Conservation (phyloP, 805 yeast species). For the Metschnikowia kunwiensis region DNA sequence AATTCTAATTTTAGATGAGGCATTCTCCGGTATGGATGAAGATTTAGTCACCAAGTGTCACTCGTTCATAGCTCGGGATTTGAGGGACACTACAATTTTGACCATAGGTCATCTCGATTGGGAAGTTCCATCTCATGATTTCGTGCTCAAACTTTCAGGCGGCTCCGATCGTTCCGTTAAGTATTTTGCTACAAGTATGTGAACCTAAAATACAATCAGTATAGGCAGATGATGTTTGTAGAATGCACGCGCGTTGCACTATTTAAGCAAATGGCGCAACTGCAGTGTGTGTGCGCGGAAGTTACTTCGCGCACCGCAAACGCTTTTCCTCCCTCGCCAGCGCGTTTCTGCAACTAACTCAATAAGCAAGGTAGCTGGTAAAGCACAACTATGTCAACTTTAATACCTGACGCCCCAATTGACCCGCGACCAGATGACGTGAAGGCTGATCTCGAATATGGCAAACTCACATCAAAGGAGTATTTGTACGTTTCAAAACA, state of each 20-base stretch:
- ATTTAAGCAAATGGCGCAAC: too few relatives aligned
- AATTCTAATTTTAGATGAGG: slow-evolving; percentile 83
- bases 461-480: slow-evolving; percentile 61
- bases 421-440: slow-evolving; percentile 33
- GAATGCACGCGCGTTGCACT: too few relatives aligned
- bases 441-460: slow-evolving; percentile 63
- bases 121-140: slow-evolving; percentile 74
- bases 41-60: slow-evolving; percentile 33
- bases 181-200: slow-evolving; percentile 1
- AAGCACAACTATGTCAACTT: slow-evolving; percentile 16
- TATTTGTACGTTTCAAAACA: slow-evolving; percentile 61
- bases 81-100: slow-evolving; percentile 57
- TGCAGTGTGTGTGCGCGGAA: neutral
- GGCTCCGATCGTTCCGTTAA: slow-evolving; percentile 26
- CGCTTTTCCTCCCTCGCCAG: neutral
- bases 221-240: neutral
- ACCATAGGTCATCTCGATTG: slow-evolving; percentile 79
- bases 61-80: slow-evolving; percentile 21
- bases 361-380: too few relatives aligned
- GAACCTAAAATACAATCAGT: neutral
- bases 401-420: slow-evolving; percentile 39
- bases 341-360: too few relatives aligned
- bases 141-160: slow-evolving; percentile 31
- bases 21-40: slow-evolving; percentile 79
- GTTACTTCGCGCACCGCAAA: slow-evolving; percentile 6